Percentiles rank a stretch among this genome's conserved stretches.
Conservation (phyloP, 768 basidiomycete species). For the Mycena maculata region DNA sequence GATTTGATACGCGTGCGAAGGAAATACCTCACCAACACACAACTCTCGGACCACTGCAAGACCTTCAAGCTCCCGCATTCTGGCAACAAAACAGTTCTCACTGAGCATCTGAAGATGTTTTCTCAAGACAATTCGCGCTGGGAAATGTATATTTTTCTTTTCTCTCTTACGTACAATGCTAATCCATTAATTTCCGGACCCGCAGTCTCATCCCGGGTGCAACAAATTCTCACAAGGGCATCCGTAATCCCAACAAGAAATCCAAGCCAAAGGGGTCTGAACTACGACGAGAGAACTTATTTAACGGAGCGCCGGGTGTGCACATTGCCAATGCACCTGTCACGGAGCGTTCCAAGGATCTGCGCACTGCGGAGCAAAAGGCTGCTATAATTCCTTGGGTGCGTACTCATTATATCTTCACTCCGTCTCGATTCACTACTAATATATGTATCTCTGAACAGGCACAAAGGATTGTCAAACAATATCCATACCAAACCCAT, state of each 20-base stretch:
- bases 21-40: neutral
- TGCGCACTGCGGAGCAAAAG: constrained; percentile 8
- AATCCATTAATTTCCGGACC: neutral
- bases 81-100: constrained; percentile 13
- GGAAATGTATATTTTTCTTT: neutral
- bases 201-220: constrained; percentile 6
- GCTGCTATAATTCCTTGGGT: constrained; percentile 20
- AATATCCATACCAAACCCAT: neutral
- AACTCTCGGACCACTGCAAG: constrained; percentile 12
- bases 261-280: neutral
- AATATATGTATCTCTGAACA: neutral
- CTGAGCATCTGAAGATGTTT: neutral
- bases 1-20: neutral
- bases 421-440: neutral
- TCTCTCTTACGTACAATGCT: neutral
- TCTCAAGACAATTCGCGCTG: neutral
- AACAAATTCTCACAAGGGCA: too few relatives aligned
- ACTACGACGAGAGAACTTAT: constrained; percentile 3
- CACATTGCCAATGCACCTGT: neutral
- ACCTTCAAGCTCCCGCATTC: constrained; percentile 3
- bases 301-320: neutral
- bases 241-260: constrained; percentile 1
- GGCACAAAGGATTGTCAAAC: neutral
- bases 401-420: neutral
- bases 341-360: constrained; percentile 9